Conservation (phyloP, 2,329 filamentous ascomycete species). For the Rhynchosporium agropyri region DNA sequence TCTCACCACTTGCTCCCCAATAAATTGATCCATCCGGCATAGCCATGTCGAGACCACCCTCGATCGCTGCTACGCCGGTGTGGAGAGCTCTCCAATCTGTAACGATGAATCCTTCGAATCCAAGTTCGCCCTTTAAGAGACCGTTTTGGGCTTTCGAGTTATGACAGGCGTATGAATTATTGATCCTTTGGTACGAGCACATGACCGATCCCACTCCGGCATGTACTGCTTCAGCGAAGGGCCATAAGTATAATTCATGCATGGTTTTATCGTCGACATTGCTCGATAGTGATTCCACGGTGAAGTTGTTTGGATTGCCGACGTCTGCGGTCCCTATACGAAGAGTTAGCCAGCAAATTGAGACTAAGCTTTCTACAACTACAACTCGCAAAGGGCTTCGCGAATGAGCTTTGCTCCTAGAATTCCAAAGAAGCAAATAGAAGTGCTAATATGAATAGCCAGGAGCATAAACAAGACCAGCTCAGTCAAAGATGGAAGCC, state of each 20-base stretch:
- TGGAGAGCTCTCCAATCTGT: conserved; percentile 82
- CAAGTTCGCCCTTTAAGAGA: conserved; percentile 80
- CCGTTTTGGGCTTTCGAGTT: conserved; percentile 81
- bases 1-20: too few species aligned
- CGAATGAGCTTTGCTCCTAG: too few species aligned
- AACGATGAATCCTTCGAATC: conserved; percentile 83
- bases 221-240: conserved; percentile 79
- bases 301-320: not conserved
- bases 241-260: conserved; percentile 82
- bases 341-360: too few species aligned
- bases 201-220: conserved; percentile 78
- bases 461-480: too few species aligned
- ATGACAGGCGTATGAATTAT: conserved; percentile 68
- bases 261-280: conserved; percentile 70
- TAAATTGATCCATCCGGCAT: not conserved
- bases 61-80: conserved; percentile 42
- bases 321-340: too few species aligned
- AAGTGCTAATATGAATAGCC: too few species aligned
- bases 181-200: conserved; percentile 78
- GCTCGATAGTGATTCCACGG: not conserved
- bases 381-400: too few species aligned
- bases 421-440: too few species aligned
- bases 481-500: too few species aligned
- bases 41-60: not conserved
- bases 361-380: too few species aligned